phyloP scores from a whole-genome alignment of 1,284 basidiomycete species.

The Tilletia indica region DNA sequence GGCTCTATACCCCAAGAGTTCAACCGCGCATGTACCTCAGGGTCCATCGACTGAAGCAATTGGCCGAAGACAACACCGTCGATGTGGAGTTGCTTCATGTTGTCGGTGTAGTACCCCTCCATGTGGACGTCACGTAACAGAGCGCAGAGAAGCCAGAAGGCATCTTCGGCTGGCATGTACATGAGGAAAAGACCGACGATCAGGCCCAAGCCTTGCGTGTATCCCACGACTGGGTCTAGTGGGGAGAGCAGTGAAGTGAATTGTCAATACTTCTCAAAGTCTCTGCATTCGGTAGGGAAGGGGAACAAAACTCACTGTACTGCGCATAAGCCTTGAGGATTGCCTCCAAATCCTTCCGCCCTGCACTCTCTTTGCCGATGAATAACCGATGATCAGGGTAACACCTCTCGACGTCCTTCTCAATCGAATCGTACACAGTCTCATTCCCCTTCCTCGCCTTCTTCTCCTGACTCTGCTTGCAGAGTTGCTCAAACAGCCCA shows the following conservation, averaged over 20 bases:
- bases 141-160: conserved; percentile 74
- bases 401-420: conserved; percentile 51
- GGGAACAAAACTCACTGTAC: conserved; percentile 59
- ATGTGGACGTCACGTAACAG: conserved; percentile 67
- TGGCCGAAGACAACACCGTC: conserved; percentile 75
- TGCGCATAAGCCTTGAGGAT: conserved; percentile 52
- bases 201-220: conserved; percentile 66
- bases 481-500: conserved; percentile 49
- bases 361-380: conserved; percentile 40
- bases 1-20: conserved; percentile 42
- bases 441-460: conserved; percentile 44
- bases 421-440: conserved; percentile 46
- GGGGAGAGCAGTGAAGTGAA: neutral
- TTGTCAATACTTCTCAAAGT: neutral
- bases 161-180: conserved; percentile 82
- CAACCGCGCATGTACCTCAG: conserved; percentile 54
- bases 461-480: conserved; percentile 36
- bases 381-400: conserved; percentile 48
- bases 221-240: conserved; percentile 56
- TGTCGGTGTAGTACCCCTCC: conserved; percentile 68
- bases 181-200: conserved; percentile 76
- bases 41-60: conserved; percentile 70
- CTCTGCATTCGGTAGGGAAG: neutral
- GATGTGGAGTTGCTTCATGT: conserved; percentile 71
- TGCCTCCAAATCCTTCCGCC: conserved; percentile 46